Evolutionary conservation across 2,329 filamentous ascomycete genomes (phyloP), one percentile per base, ranked within the genome.

Genomic region (Aspergillus sp.): DNA sequence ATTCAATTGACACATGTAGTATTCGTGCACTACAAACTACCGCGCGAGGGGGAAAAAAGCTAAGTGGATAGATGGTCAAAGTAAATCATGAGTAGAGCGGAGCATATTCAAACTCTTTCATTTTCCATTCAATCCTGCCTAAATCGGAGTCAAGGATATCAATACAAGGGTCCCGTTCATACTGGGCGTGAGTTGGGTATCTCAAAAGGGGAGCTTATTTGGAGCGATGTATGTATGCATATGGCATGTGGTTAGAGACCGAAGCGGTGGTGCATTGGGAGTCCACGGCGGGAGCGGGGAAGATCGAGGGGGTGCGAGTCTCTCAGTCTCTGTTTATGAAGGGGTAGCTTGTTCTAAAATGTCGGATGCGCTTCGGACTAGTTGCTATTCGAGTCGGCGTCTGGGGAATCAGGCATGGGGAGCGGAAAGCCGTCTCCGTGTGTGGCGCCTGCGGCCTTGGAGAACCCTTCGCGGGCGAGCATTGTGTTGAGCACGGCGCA

Each of bases 401-500:
- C 71, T 3, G 70, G 67, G 7, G 64, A 62, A 15, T 78, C 75
- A 6, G 70, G 65, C 22, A 75, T 70, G 9, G 77, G 75, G 31
- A 80, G 66, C 23, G 77, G 77, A 49, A 80, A 80, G 5, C 73
- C 75, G 62, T 79, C 78, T n/a, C 76, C 74, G n/a, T 77, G 71
- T 2, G 75, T 75, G 3, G 72, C 69, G 5, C 84, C 81, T 48
- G 87, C 84, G 4, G 86, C 80, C 68, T 87, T 85, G n/a, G 83
- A 82, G 74, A 98, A 97, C 67, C 91, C 90, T 68, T 91, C 88
- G 50, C 92, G 85, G 0, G 93, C 93, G 61, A 96, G 89, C 77
- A 92, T 89, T 67, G 94, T 95, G 74, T 97, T 97, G 67, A 97
- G 83, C 76, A 95, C 88, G 13, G 93, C 93, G 57, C 91, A 88